Conservation (phyloP, 768 basidiomycete genomes). For the Mycena chlorophos region DNA sequence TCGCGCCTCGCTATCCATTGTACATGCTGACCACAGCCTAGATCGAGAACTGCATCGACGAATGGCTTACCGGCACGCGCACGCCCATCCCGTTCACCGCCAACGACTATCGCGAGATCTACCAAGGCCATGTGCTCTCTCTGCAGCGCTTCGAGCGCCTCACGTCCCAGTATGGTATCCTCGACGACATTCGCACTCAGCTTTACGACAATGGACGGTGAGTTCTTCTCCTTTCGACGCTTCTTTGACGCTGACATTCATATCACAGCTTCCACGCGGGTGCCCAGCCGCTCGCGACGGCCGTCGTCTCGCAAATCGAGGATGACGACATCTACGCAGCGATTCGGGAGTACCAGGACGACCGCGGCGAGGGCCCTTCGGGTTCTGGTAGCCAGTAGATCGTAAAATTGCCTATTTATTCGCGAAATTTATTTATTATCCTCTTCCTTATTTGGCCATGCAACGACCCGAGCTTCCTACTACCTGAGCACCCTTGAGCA, state of each 20-base stretch:
- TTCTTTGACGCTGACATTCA: not conserved
- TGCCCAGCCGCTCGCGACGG: not conserved
- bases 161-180: not conserved
- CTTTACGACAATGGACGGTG: conserved; percentile 2
- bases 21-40: not conserved
- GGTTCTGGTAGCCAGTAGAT: too few species aligned
- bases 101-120: conserved; percentile 13
- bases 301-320: not conserved
- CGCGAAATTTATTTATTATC: too few species aligned
- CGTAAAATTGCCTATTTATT: too few species aligned
- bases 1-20: not conserved
- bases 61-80: conserved; percentile 15
- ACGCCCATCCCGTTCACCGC: conserved; percentile 19
- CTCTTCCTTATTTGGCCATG: too few species aligned
- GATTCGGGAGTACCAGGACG: not conserved
- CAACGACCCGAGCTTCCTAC: too few species aligned
- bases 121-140: conserved; percentile 5
- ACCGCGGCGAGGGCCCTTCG: too few species aligned
- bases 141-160: not conserved
- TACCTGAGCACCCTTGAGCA: too few species aligned
- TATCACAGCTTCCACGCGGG: conserved; percentile 5
- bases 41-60: conserved; percentile 21
- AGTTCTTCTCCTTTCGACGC: not conserved
- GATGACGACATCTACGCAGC: not conserved
- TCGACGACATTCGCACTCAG: not conserved